Percentiles rank a stretch among this genome's conserved stretches.
phyloP scores from a whole-genome alignment of 2,329 filamentous ascomycete species.

The Arthrobotrys pseudoclavata region DNA sequence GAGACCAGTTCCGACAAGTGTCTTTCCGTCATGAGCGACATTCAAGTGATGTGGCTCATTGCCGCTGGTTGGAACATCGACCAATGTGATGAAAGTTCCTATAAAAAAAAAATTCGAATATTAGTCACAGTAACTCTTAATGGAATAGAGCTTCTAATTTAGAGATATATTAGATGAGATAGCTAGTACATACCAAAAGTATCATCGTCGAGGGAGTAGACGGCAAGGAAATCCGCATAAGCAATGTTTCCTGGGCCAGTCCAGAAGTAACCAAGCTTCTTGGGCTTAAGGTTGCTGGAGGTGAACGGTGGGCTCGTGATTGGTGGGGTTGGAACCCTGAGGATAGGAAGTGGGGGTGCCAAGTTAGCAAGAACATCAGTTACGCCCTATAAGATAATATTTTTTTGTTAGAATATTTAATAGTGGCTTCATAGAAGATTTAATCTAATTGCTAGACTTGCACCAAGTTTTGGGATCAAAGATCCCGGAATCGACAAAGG shows the following conservation, averaged over 20 bases:
- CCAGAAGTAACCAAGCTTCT: slow-evolving; percentile 78
- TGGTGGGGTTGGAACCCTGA: slow-evolving; percentile 74
- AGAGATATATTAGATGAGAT: no score
- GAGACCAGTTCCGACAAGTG: slow-evolving; percentile 72
- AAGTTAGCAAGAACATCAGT: slow-evolving; percentile 71
- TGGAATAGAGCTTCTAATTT: no score
- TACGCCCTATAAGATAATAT: slow-evolving; percentile 66
- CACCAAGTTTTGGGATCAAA: slow-evolving; percentile 72
- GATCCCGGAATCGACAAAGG: slow-evolving; percentile 68
- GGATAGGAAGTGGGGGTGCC: slow-evolving; percentile 72
- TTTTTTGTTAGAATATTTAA: background rate
- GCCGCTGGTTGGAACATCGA: slow-evolving; percentile 73
- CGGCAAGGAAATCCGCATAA: slow-evolving; percentile 74
- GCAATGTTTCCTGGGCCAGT: slow-evolving; percentile 74
- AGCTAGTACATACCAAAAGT: slow-evolving; percentile 60
- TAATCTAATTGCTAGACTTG: slow-evolving; percentile 60
- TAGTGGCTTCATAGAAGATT: no score
- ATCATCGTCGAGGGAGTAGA: slow-evolving; percentile 73
- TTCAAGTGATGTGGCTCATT: slow-evolving; percentile 75
- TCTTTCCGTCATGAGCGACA: slow-evolving; percentile 72
- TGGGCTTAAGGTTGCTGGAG: slow-evolving; percentile 72
- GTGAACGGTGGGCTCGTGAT: slow-evolving; percentile 71
- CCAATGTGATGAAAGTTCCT: slow-evolving; percentile 71
- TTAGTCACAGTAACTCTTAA: slow-evolving; percentile 5
- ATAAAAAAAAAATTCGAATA: slow-evolving; percentile 64